Conservation (phyloP, 83 land plant genomes). For the Thuja plicata region DNA sequence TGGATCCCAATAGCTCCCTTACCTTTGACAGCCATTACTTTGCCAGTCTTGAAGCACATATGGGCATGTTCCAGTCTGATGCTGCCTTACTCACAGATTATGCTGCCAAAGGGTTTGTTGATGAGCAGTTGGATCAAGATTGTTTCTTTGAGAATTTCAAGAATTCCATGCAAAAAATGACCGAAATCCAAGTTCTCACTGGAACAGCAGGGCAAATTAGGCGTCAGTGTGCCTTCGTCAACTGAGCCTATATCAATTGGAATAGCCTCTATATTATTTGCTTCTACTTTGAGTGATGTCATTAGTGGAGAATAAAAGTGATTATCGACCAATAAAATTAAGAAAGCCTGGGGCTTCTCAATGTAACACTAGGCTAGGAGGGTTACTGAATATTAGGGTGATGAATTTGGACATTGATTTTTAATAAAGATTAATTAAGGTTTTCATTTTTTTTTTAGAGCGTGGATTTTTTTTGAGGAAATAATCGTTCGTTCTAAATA, state of each 20-base stretch:
- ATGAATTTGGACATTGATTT: too few relatives aligned
- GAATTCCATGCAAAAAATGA: conserved; percentile 34
- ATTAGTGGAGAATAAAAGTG: too few relatives aligned
- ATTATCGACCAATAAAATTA: too few relatives aligned
- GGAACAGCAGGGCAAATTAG: conserved; percentile 41
- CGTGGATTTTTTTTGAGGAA: too few relatives aligned
- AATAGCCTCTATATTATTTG: too few relatives aligned
- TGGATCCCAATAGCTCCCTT: conserved; percentile 14
- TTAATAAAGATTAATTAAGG: too few relatives aligned
- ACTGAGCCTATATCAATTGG: conserved; percentile 3
- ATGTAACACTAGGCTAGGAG: too few relatives aligned
- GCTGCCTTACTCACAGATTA: conserved; percentile 33
- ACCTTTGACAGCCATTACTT: conserved; percentile 33
- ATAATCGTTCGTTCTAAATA: too few relatives aligned
- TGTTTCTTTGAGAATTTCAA: conserved; percentile 25
- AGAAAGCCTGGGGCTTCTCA: too few relatives aligned
- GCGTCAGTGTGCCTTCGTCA: conserved; percentile 29
- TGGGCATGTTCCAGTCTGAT: conserved; percentile 53
- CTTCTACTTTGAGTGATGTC: too few relatives aligned
- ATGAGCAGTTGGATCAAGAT: neutral
- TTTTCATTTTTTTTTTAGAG: too few relatives aligned
- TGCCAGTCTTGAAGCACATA: neutral
- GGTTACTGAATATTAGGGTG: too few relatives aligned
- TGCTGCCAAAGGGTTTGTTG: neutral
- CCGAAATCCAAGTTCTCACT: conserved; percentile 25